Evolutionary conservation across 2,329 filamentous ascomycete genomes (phyloP), one percentile per base, ranked within the genome.

Genomic region (Pseudogymnoascus sp.): DNA sequence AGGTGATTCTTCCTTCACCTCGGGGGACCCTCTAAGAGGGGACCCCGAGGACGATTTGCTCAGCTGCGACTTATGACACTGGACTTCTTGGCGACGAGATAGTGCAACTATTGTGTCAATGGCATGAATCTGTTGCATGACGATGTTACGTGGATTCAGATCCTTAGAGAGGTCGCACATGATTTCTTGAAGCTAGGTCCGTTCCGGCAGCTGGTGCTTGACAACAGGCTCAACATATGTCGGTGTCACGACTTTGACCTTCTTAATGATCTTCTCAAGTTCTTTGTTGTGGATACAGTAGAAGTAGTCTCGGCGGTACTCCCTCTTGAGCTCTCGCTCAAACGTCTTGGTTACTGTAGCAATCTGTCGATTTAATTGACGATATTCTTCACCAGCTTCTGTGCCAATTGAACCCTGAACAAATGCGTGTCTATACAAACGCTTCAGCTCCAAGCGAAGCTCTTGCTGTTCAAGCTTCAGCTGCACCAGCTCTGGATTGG

Each of bases 81-180:
- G 39, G 2, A 47, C 39, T 47, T 47, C 39, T 47, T 47, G 2
- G 47, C 61, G 58, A 12, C 62, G 65, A 20, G 50, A 28, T 57
- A 22, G 22, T 22, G 22, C 22, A 4, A 22, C 22, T 4, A 22
- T 22, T 22, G 22, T 22, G 4, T 22, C 22, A 4, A 68, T 67
- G 28, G 62, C 61, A 62, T 6, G n/a, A 30, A 66, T 58, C 58
- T 64, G 65, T 25, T 60, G 63, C 59, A 58, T 14, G 38, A 66
- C 57, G 18, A 67, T 64, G 25, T 14, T 62, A 50, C 62, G 6
- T 58, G 57, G 9, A 61, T 59, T 65, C 1, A 66, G 39, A n/a
- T 64, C 61, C 57, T 58, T 65, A 14, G 63, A 66, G 62, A 67
- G 57, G 63, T 68, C 61, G 58, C 54, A 67, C 22, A 67, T 50